Base-by-base conservation (phyloP, 2,329 filamentous ascomycete species). In the Exophiala bonariae region DNA sequence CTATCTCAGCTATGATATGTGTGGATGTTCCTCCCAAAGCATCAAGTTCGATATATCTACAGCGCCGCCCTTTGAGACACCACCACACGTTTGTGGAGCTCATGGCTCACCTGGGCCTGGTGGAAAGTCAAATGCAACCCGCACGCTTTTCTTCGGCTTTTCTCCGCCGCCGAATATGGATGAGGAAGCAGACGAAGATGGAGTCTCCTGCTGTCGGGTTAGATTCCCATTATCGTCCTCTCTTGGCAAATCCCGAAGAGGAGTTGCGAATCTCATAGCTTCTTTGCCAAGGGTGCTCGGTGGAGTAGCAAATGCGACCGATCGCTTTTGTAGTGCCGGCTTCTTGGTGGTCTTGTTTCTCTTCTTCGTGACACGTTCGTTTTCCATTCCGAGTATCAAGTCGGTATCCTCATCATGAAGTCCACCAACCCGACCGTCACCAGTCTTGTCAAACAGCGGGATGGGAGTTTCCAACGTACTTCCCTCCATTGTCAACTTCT, bases 121-220 rank as follows among this genome's bases (percentile, higher is more conserved):
- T n/a, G 23, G 23, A 26, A 26, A 6, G 23, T 26, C 23, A 14
- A 39, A 26, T 16, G 33, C 16, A 10, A 50, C 38, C 18, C 51
- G 39, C 4, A 54, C 51, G 20, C 41, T 49, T 37, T 50, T 54
- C 44, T 54, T 48, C 20, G 47, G 32, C 33, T 36, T 48, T 7
- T 22, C 19, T 3, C 18, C 17, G n/a, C 22, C 41, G 41, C 26
- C 19, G 17, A 19, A n/a, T n/a, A n/a, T n/a, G n/a, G n/a, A n/a
- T n/a, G n/a, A n/a, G n/a, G n/a, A n/a, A n/a, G n/a, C 28, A 9
- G 26, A 23, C 18, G 30, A 26, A 26, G 23, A 11, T 6, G 23
- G 6, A 26, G 6, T 26, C 11, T 11, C 23, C 11, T 26, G 23
- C 23, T 26, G 23, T 26, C 11, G 23, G 23, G 6, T 26, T 26